phyloP scores from a whole-genome alignment of 2,329 filamentous ascomycete genomes.

The Kalaharituber pfeilii region DNA sequence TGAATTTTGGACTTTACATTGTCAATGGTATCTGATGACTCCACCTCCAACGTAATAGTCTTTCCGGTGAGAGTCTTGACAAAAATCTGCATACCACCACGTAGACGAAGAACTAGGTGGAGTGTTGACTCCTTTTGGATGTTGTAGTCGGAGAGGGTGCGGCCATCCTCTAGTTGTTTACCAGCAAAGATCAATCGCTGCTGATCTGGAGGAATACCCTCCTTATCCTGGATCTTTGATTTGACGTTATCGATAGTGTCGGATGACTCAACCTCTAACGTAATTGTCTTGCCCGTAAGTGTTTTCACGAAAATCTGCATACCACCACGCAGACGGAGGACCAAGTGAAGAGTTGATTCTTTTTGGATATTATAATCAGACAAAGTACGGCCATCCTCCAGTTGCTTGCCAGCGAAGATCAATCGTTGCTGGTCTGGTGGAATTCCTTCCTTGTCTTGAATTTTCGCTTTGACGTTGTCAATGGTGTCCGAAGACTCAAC shows the following conservation, averaged over 20 bases:
- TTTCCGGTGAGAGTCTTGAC: no score
- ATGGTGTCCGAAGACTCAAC: conserved; percentile 98
- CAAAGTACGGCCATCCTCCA: conserved; percentile 83
- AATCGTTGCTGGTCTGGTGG: conserved; percentile 47
- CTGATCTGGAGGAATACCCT: conserved; percentile 39
- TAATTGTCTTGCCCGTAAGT: no score
- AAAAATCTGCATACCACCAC: no score
- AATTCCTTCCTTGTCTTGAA: conserved; percentile 47
- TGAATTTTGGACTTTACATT: conserved; percentile 89
- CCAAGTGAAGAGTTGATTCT: conserved; percentile 64
- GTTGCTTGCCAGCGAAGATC: conserved; percentile 52
- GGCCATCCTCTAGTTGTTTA: conserved; percentile 73
- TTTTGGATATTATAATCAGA: conserved; percentile 97
- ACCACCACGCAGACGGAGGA: conserved; percentile 65
- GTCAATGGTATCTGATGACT: conserved; percentile 98
- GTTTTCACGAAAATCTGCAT: no score
- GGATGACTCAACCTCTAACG: conserved; percentile 95
- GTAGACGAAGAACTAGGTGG: conserved; percentile 62
- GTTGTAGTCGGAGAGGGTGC: conserved; percentile 87
- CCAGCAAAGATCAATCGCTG: conserved; percentile 53
- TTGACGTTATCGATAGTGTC: conserved; percentile 99
- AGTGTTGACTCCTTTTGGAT: conserved; percentile 84
- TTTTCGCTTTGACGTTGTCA: conserved; percentile 94
- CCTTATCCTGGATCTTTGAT: conserved; percentile 65
- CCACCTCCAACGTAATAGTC: conserved; percentile 98